Base-by-base conservation (phyloP, 179 eudicot species). In the Silene coronaria region DNA sequence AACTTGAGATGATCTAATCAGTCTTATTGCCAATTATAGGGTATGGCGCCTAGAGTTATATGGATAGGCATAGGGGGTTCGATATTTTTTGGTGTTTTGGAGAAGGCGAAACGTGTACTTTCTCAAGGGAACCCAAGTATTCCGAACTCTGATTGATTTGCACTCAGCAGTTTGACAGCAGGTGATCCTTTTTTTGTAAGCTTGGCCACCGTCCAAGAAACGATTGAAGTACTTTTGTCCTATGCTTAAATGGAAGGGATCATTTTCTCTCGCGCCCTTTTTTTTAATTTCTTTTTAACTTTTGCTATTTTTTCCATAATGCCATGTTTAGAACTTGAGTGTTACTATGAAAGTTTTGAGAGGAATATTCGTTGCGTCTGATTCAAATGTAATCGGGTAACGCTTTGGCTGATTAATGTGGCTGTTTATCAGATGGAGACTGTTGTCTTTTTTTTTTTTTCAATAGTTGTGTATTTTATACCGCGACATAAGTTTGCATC, bases 51-150 rank as follows among this genome's bases (percentile, higher is more conserved):
- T 53, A 84, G 98, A 80, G 97, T 93, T 60, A 46, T 93, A 72
- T 93, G 98, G 98, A 93, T 93, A 62, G 95, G 98, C 9, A 79
- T 93, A 38, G 98, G 98, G 2, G 98, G 97, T 67, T 85, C 96
- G 0, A 91, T 93, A 55, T 93, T 91, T 86, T 93, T 93, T 73
- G 89, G 93, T 34, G 97, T 91, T 70, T 87, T 93, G 75, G 97
- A 93, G 85, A 90, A 83, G 78, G 88, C 98, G n/a, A 93, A 93
- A 82, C 86, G 85, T 68, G 64, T 86, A 3, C 88, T 93, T 10
- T 86, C 89, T 22, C 82, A 87, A 66, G 80, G 80, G 42, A 85
- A 74, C 72, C 80, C 81, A 45, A 64, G 64, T 17, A 51, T 55
- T 66, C 63, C 64, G 51, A 70, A 76, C 45, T 69, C 79, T 24